Percentiles rank a stretch among this genome's conserved stretches.
These are phyloP conservation scores for Przewalskia tangutica DNA, from an alignment of 257 asterid species.

Conservation along the genomic window DNA sequence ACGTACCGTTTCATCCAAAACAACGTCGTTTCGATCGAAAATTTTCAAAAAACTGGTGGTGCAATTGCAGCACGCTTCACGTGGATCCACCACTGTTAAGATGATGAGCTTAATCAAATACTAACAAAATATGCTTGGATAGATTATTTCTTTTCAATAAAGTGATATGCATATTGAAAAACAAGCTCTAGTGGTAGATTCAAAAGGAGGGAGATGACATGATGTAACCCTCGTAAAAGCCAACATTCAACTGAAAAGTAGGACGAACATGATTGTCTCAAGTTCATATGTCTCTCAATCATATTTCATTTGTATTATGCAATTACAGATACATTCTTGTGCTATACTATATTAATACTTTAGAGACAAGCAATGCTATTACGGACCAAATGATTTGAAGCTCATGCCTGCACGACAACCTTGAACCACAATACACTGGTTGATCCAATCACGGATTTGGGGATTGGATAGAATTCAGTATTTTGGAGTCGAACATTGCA, in stretches of 20 bases:
- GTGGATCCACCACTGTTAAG: no score
- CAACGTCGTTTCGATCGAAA: no score
- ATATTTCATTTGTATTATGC: neutral
- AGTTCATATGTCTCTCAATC: neutral
- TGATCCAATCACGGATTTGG: neutral
- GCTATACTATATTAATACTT: neutral
- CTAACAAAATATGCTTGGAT: neutral
- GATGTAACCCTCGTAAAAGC: constrained; percentile 13
- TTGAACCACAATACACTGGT: neutral
- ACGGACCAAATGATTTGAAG: neutral
- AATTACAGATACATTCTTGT: neutral
- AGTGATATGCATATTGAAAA: neutral
- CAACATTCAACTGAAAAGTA: constrained; percentile 1
- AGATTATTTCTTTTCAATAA: neutral
- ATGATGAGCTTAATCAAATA: neutral
- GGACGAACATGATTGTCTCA: neutral
- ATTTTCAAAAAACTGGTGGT: no score
- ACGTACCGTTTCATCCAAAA: no score
- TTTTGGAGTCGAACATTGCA: neutral
- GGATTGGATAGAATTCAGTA: neutral
- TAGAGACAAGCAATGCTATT: neutral
- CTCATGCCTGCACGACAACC: neutral
- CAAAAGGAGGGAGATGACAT: constrained; percentile 2
- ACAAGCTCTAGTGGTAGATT: neutral
- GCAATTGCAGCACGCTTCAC: no score